phyloP scores from a whole-genome alignment of 805 yeast species.

The Candida alai region DNA sequence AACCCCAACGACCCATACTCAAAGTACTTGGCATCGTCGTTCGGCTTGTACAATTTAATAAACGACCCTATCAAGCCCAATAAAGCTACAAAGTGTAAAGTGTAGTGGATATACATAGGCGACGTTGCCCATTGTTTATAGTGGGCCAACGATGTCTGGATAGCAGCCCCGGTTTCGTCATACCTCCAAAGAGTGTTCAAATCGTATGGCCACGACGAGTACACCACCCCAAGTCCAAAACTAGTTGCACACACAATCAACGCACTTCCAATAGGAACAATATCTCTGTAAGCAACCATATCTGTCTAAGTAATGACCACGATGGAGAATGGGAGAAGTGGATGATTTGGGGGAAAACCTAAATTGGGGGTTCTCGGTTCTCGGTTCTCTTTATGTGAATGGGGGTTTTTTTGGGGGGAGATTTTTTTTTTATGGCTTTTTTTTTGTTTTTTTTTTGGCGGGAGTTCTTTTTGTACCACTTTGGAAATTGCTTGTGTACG shows the following conservation, averaged over 20 bases:
- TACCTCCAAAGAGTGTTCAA: constrained; percentile 65
- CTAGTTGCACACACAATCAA: constrained; percentile 54
- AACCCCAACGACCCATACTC: constrained; percentile 86
- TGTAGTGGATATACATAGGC: constrained; percentile 55
- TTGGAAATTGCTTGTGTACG: no score
- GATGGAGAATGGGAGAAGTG: no score
- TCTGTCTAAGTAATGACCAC: background rate
- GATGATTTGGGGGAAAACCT: background rate
- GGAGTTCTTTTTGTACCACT: no score
- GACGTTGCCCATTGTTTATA: constrained; percentile 70
- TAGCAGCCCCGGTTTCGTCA: constrained; percentile 45
- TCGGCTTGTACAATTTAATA: constrained; percentile 82
- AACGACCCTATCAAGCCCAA: constrained; percentile 71
- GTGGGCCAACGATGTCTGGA: constrained; percentile 63
- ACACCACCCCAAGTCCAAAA: constrained; percentile 76
- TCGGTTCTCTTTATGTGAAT: no score
- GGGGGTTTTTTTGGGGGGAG: background rate
- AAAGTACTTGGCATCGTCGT: constrained; percentile 77
- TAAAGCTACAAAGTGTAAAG: constrained; percentile 56
- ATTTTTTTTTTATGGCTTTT: constrained; percentile 3
- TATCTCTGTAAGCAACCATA: constrained; percentile 34
- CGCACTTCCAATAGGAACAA: constrained; percentile 43
- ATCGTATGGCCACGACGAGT: constrained; percentile 80
- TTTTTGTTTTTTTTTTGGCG: no score
- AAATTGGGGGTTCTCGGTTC: background rate